Conservation (phyloP, 2,329 filamentous ascomycete species). For the Fusarium newnesense region DNA sequence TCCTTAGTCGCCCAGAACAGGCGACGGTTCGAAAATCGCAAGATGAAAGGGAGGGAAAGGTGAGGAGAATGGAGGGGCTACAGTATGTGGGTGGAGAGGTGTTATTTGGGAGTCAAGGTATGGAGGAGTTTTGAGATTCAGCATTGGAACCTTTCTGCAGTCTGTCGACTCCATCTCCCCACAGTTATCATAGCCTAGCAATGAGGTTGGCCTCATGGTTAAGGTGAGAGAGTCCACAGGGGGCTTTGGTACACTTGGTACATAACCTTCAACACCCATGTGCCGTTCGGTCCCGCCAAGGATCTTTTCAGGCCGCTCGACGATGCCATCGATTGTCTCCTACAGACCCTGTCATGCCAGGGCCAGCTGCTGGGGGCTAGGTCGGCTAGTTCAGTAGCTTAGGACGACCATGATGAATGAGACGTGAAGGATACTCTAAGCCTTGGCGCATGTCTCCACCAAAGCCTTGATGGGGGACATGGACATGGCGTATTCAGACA, state of each 20-base stretch:
- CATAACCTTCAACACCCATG: constrained; percentile 32
- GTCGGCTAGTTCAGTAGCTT: constrained; percentile 22
- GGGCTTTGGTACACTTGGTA: constrained; percentile 7
- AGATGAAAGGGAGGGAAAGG: constrained; percentile 40
- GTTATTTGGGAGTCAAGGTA: constrained; percentile 47
- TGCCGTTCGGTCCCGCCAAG: constrained; percentile 38
- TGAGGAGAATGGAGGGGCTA: constrained; percentile 46
- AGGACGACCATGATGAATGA: constrained; percentile 33
- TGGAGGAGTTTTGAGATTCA: constrained; percentile 42
- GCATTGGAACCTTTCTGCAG: constrained; percentile 34
- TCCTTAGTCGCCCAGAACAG: constrained; percentile 40
- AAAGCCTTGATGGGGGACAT: constrained; percentile 32
- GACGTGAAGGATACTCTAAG: constrained; percentile 30
- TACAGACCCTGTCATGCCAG: constrained; percentile 29
- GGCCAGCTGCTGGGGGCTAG: constrained; percentile 26
- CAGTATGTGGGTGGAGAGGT: constrained; percentile 44
- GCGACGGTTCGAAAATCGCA: constrained; percentile 40
- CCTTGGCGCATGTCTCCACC: constrained; percentile 40
- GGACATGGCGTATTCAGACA: constrained; percentile 16
- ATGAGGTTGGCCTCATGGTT: constrained; percentile 37
- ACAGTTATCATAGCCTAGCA: constrained; percentile 39
- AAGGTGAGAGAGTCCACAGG: constrained; percentile 30
- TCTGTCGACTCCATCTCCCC: constrained; percentile 43
- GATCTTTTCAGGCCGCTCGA: constrained; percentile 30
- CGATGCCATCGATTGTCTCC: constrained; percentile 29